Evolutionary conservation across 1,139 yeast genomes (phyloP).

Genomic region (Geotrichum klebahnii): DNA sequence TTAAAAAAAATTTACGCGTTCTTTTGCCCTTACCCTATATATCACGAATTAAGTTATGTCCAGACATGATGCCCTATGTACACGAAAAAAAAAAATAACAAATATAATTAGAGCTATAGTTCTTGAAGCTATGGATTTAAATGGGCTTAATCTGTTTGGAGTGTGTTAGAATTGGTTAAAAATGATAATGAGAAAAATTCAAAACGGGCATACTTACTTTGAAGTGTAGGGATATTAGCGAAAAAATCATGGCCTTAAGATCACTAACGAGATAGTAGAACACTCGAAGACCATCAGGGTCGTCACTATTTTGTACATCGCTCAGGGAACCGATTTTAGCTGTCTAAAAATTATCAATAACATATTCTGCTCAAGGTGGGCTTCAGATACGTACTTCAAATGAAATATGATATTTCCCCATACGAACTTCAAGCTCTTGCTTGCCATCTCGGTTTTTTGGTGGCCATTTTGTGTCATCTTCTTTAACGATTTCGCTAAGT

Average conservation of each 20-base stretch:
- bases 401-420: slow-evolving; percentile 40
- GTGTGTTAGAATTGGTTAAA: not conserved
- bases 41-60: not conserved
- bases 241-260: slow-evolving; percentile 45
- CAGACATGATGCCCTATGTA: not conserved
- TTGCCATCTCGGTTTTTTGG: slow-evolving; percentile 43
- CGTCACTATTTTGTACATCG: slow-evolving; percentile 43
- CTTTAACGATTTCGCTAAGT: slow-evolving; percentile 44
- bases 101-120: not conserved
- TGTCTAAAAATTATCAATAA: too few relatives aligned
- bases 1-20: slow-evolving; percentile 12
- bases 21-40: slow-evolving; percentile 3
- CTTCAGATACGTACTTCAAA: slow-evolving; percentile 35
- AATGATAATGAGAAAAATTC: not conserved
- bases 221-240: slow-evolving; percentile 45
- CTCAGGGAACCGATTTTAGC: slow-evolving; percentile 43
- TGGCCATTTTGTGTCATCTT: slow-evolving; percentile 46
- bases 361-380: too few relatives aligned
- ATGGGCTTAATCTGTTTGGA: slow-evolving; percentile 28
- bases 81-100: not conserved
- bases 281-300: slow-evolving; percentile 45
- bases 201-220: slow-evolving; percentile 33
- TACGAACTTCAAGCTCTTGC: slow-evolving; percentile 45
- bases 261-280: slow-evolving; percentile 47
- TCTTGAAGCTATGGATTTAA: not conserved